These are phyloP conservation scores for Tulasnella calospora DNA, from an alignment of 768 basidiomycete species.

Conservation along the genomic window DNA sequence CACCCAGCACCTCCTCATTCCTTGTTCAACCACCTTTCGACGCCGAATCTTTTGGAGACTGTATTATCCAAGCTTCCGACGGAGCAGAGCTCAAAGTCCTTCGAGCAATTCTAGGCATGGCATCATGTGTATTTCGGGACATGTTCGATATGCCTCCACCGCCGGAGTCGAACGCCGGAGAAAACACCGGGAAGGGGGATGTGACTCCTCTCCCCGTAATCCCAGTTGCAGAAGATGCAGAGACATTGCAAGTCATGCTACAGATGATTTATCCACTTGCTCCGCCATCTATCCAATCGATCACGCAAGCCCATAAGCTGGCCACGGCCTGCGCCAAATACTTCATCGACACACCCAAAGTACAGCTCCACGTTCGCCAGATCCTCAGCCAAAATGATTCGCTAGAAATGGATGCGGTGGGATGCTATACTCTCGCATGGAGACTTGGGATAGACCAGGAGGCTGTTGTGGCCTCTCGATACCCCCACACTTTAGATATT, in stretches of 20 bases:
- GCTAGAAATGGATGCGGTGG: not conserved
- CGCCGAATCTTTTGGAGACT: not conserved
- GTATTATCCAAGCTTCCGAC: slow-evolving; percentile 9
- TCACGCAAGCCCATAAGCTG: not conserved
- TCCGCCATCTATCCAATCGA: not conserved
- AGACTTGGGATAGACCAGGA: not conserved
- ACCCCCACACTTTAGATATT: not conserved
- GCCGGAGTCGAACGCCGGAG: too few species aligned
- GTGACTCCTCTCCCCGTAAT: not conserved
- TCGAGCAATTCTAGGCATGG: slow-evolving; percentile 2
- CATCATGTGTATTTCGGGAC: slow-evolving; percentile 17
- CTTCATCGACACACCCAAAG: not conserved
- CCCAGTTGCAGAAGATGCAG: not conserved
- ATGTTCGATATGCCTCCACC: slow-evolving; percentile 18
- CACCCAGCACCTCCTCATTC: not conserved
- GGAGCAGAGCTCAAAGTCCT: slow-evolving; percentile 20
- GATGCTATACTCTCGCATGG: not conserved
- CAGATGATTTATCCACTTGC: not conserved
- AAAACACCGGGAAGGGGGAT: not conserved
- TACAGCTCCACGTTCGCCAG: not conserved
- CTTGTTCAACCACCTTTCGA: not conserved
- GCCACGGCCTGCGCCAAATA: not conserved
- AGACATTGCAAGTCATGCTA: not conserved
- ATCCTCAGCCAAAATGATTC: not conserved
- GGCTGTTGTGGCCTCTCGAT: not conserved